Evolutionary conservation across 441 rosid genomes (phyloP), one percentile per base, ranked within the genome.

Genomic region (Populus hybrid): DNA sequence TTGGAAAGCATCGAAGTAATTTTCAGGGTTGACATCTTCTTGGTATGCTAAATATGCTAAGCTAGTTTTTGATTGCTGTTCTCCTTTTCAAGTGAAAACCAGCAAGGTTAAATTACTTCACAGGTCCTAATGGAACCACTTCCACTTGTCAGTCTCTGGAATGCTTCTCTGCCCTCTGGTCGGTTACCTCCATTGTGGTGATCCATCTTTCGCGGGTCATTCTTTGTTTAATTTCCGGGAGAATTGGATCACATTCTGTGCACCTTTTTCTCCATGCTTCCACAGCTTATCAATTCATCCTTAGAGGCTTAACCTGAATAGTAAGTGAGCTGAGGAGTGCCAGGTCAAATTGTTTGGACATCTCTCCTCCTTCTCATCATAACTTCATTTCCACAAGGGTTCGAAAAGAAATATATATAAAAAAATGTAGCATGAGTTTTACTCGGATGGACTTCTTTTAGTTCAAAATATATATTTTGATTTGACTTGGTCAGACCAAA

Each of bases 1-100:
- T 63, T 79, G 42, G 79, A 69, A 9, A 73, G 28, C 50, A 56
- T 74, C 56, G 80, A 36, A 9, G 63, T 36, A 9, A 9, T 14
- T 6, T 65, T 50, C 23, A 31, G 3, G 56, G 29, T 14, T 45
- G 71, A 14, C 75, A 50, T 45, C 11, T 68, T 75, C 64, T n/a
- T 59, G 64, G 24, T 4, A 10, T 7, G 18, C 18, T 50, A 7
- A 9, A 12, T 1, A 9, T 45, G 20, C 0, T 6, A 6, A 3
- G 12, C 31, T 31, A 29, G 18, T 7, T 31, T 45, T 3, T 9
- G 35, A 29, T 69, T 12, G n/a, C 0, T 66, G 21, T 61, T 63
- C 14, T n/a, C 26, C 4, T 59, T 59, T 9, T n/a, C n/a, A n/a
- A n/a, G n/a, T n/a, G n/a, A n/a, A n/a, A n/a, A n/a, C n/a, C n/a